A percentile compares a stretch with the other conserved stretches of the same genome.
These are phyloP conservation scores for Zopfia rhizophila DNA, from an alignment of 2,329 filamentous ascomycete species.

Conservation along the genomic window DNA sequence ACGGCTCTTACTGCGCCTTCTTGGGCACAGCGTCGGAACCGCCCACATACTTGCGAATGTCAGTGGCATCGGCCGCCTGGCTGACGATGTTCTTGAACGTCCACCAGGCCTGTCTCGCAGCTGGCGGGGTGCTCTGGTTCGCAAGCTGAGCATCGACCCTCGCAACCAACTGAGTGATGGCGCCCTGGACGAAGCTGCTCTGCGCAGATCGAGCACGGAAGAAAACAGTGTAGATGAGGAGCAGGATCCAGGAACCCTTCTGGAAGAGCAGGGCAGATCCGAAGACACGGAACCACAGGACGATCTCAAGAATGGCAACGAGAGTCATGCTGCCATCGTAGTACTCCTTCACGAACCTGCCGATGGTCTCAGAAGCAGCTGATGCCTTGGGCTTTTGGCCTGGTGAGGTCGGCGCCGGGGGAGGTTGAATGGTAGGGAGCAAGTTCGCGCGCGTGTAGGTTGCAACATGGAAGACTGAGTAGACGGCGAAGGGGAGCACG, in stretches of 20 bases:
- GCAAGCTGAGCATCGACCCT: slow-evolving; percentile 84
- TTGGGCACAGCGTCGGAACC: slow-evolving; percentile 67
- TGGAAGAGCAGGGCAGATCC: slow-evolving; percentile 86
- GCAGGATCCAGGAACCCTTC: slow-evolving; percentile 88
- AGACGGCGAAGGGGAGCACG: slow-evolving; percentile 92
- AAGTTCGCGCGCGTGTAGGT: slow-evolving; percentile 96
- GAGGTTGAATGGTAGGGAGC: slow-evolving; percentile 84
- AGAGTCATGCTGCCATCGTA: slow-evolving; percentile 96
- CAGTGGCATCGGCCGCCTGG: slow-evolving; percentile 82
- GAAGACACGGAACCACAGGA: slow-evolving; percentile 84
- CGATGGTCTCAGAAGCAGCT: slow-evolving; percentile 82
- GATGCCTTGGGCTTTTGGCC: slow-evolving; percentile 67
- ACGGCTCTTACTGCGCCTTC: slow-evolving; percentile 69
- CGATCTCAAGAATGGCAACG: slow-evolving; percentile 87
- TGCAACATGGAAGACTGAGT: slow-evolving; percentile 97
- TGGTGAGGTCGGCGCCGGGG: slow-evolving; percentile 63
- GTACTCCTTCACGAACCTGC: slow-evolving; percentile 95
- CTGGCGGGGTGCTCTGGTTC: slow-evolving; percentile 86
- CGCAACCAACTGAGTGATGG: slow-evolving; percentile 76
- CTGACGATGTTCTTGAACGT: slow-evolving; percentile 76
- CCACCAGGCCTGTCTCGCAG: slow-evolving; percentile 82
- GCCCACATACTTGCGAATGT: slow-evolving; percentile 77
- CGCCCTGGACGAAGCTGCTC: slow-evolving; percentile 90
- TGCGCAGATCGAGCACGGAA: slow-evolving; percentile 89
- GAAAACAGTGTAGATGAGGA: slow-evolving; percentile 89